These are phyloP conservation scores for Kwoniella newhampshirensis DNA, from an alignment of 768 basidiomycete genomes.

Conservation along the genomic window DNA sequence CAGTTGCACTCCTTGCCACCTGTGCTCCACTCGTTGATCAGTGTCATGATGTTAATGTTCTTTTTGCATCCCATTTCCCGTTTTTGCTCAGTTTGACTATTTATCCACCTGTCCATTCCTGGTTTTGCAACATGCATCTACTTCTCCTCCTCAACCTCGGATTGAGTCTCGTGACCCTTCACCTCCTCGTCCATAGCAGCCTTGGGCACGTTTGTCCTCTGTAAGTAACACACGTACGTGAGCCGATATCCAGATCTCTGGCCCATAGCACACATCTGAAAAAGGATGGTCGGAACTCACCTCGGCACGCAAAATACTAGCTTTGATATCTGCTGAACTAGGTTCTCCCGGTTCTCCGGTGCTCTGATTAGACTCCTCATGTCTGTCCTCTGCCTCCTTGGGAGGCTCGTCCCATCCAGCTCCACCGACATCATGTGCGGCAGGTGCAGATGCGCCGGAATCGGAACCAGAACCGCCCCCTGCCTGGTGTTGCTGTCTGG, in stretches of 20 bases:
- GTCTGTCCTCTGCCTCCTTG: background rate
- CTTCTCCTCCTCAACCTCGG: constrained; percentile 1
- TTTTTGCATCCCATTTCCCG: too few species aligned
- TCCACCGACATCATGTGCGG: background rate
- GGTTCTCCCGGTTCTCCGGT: constrained; percentile 11
- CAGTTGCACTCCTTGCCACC: too few species aligned
- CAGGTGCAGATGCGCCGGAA: background rate
- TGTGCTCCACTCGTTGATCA: too few species aligned
- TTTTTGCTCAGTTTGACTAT: too few species aligned
- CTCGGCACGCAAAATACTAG: constrained; percentile 10
- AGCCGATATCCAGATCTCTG: too few species aligned
- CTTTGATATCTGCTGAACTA: constrained; percentile 11
- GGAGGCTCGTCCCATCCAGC: background rate
- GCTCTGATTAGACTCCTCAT: background rate
- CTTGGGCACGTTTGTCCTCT: constrained; percentile 24
- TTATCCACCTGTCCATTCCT: too few species aligned
- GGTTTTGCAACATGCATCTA: background rate
- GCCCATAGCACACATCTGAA: background rate
- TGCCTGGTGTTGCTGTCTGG: constrained; percentile 1
- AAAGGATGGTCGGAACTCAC: constrained; percentile 3
- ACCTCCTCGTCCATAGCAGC: constrained; percentile 24
- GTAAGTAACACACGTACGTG: background rate
- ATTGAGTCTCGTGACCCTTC: constrained; percentile 12
- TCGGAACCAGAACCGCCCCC: too few species aligned
- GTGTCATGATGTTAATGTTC: too few species aligned